These are phyloP conservation scores for Fomitiporia mediterranea DNA, from an alignment of 1,284 basidiomycete genomes.

Conservation along the genomic window DNA sequence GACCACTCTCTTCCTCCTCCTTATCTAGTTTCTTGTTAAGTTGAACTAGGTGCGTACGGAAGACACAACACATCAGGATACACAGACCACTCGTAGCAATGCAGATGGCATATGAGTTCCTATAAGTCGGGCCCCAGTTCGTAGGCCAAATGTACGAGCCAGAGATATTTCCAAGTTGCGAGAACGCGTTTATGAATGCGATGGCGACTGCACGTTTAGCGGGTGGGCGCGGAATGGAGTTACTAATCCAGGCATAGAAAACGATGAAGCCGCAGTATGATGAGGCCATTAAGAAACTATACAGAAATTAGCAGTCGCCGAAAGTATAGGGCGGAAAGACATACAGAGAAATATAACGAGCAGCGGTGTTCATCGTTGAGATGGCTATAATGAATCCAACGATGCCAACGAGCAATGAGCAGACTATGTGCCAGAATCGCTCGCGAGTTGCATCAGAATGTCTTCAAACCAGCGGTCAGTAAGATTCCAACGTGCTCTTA, in stretches of 20 bases:
- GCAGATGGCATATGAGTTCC: constrained; percentile 45
- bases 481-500: not conserved
- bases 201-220: constrained; percentile 75
- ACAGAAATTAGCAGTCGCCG: not conserved
- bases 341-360: constrained; percentile 71
- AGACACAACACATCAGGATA: constrained; percentile 51
- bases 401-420: constrained; percentile 53
- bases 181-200: constrained; percentile 69
- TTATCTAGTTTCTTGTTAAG: constrained; percentile 43
- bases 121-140: constrained; percentile 39
- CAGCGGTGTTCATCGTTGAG: constrained; percentile 57
- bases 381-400: constrained; percentile 74
- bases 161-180: constrained; percentile 68
- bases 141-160: constrained; percentile 59
- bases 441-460: constrained; percentile 70
- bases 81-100: constrained; percentile 42
- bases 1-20: constrained; percentile 38
- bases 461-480: constrained; percentile 32
- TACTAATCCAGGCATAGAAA: constrained; percentile 69
- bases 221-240: constrained; percentile 60
- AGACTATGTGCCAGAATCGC: constrained; percentile 59
- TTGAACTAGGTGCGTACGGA: constrained; percentile 46
- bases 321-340: constrained; percentile 23
- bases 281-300: constrained; percentile 74
- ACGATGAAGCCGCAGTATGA: constrained; percentile 68